Percentiles rank a stretch among this genome's conserved stretches.
These are phyloP conservation scores for Fusarium brevicatenulatum DNA, from an alignment of 2,329 filamentous ascomycete genomes.

Conservation along the genomic window DNA sequence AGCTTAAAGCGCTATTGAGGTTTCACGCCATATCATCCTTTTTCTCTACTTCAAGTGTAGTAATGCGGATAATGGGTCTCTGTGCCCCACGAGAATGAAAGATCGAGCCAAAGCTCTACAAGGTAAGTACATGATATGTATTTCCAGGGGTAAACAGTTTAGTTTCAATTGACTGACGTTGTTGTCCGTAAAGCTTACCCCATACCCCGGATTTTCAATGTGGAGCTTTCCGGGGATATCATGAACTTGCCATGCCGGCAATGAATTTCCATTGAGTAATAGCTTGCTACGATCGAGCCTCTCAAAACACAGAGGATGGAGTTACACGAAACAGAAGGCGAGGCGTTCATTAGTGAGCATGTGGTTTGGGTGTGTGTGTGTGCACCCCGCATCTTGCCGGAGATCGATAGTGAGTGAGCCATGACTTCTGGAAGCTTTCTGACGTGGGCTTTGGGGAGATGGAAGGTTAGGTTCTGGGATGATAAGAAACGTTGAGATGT, in stretches of 20 bases:
- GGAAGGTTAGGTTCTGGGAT: fast-evolving
- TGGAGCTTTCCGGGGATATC: neutral
- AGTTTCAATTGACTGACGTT: neutral
- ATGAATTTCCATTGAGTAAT: slow-evolving; percentile 2
- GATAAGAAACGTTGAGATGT: neutral
- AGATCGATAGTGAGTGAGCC: neutral
- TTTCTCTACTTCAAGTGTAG: neutral
- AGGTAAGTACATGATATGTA: neutral
- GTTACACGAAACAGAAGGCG: neutral
- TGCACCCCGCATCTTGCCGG: neutral
- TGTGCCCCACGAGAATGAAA: neutral
- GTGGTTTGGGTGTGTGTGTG: neutral
- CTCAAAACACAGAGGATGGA: neutral
- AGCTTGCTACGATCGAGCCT: neutral
- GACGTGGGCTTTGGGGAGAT: fast-evolving
- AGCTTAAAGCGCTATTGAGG: fast-evolving
- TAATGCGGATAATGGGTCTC: fast-evolving
- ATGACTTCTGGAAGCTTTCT: neutral
- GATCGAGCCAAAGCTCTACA: fast-evolving
- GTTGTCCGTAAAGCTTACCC: neutral
- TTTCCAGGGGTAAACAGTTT: no score
- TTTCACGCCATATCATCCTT: no score
- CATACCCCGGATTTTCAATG: neutral
- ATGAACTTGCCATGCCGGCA: neutral
- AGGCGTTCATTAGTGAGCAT: slow-evolving; percentile 1